Evolutionary conservation across 164 flowering plant genomes (phyloP).

Genomic region (Warburgia ugandensis): DNA sequence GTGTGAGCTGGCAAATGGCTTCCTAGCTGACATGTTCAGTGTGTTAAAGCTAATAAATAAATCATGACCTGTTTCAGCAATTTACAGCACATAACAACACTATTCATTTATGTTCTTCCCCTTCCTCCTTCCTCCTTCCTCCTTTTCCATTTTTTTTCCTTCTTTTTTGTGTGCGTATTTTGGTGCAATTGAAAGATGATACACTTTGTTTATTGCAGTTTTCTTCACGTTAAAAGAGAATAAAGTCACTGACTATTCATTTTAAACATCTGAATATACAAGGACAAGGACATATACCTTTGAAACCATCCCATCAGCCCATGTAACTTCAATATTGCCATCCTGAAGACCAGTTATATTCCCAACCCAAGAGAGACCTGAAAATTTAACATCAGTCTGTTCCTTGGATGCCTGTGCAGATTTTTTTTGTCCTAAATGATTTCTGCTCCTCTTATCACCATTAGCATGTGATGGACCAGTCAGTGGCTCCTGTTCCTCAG

Average conservation of each 20-base stretch:
- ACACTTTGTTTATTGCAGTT: too few species aligned
- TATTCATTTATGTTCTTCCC: too few species aligned
- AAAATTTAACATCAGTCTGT: slow-evolving; percentile 29
- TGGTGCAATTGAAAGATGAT: too few species aligned
- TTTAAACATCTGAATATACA: not conserved
- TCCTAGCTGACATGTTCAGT: too few species aligned
- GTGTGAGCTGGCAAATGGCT: not conserved
- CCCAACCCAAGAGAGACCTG: slow-evolving; percentile 95
- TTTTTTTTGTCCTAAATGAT: slow-evolving; percentile 14
- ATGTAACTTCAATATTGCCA: slow-evolving; percentile 96
- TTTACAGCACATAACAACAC: too few species aligned
- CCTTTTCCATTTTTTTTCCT: too few species aligned
- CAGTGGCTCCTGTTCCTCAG: slow-evolving; percentile 24
- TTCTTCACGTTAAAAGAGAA: too few species aligned
- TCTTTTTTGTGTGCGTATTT: too few species aligned
- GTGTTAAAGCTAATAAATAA: not conserved
- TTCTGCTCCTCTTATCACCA: slow-evolving; percentile 16
- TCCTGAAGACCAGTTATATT: slow-evolving; percentile 80
- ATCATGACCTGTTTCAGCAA: not conserved
- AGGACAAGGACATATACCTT: slow-evolving; percentile 38
- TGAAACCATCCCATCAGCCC: slow-evolving; percentile 98
- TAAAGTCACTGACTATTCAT: not conserved
- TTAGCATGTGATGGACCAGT: slow-evolving; percentile 17
- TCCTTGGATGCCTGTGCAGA: slow-evolving; percentile 22
- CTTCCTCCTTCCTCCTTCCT: too few species aligned